These are phyloP conservation scores for Xylariaceae sp. DNA, from an alignment of 2,329 filamentous ascomycete species.

Conservation along the genomic window DNA sequence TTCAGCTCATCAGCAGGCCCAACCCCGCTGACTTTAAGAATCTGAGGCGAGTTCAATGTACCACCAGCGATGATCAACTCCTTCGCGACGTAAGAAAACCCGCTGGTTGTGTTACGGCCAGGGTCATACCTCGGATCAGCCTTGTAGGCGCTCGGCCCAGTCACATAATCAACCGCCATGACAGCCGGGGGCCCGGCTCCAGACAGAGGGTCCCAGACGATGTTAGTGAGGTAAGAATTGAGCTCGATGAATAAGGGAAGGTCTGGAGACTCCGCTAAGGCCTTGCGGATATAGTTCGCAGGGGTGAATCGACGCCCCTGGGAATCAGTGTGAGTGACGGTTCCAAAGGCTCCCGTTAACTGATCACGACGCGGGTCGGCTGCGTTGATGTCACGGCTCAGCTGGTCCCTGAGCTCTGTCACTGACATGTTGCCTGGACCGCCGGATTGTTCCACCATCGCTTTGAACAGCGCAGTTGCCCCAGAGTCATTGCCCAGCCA, in stretches of 20 bases:
- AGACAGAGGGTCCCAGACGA: conserved; percentile 31
- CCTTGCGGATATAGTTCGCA: conserved; percentile 31
- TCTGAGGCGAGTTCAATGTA: conserved; percentile 57
- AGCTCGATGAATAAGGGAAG: conserved; percentile 29
- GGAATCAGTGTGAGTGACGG: conserved; percentile 31
- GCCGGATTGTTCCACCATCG: conserved; percentile 22
- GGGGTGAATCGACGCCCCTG: conserved; percentile 26
- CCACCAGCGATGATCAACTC: conserved; percentile 59
- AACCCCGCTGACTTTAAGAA: conserved; percentile 53
- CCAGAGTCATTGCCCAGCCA: conserved; percentile 29
- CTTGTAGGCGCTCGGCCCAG: conserved; percentile 31
- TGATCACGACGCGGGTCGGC: conserved; percentile 28
- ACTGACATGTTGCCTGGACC: conserved; percentile 27
- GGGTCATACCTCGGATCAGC: conserved; percentile 31
- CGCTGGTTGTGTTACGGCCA: conserved; percentile 38
- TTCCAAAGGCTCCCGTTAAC: conserved; percentile 31
- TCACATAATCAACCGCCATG: conserved; percentile 31
- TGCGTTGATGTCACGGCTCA: conserved; percentile 33
- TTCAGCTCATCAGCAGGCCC: conserved; percentile 48
- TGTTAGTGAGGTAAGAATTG: conserved; percentile 30
- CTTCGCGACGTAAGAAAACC: conserved; percentile 44
- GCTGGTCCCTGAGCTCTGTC: conserved; percentile 24
- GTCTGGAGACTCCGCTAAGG: conserved; percentile 26
- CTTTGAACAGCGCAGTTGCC: conserved; percentile 24
- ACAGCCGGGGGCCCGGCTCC: conserved; percentile 28